Conservation (phyloP, 345 rosid genomes). For the Murraya paniculata region DNA sequence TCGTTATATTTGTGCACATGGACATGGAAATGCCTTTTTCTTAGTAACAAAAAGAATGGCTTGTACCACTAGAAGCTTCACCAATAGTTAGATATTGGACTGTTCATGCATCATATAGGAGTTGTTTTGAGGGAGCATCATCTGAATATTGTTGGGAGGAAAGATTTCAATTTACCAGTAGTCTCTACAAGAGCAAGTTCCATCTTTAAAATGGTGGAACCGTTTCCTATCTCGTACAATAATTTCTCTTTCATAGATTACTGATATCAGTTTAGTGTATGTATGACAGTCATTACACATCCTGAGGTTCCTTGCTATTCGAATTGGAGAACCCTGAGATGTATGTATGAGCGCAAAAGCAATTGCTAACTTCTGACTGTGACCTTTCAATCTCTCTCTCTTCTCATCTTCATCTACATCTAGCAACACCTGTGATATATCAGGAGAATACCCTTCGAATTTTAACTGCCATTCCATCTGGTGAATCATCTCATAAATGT, state of each 20-base stretch:
- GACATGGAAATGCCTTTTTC: neutral
- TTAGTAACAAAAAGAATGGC: neutral
- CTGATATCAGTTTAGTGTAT: slow-evolving; percentile 62
- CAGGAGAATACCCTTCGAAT: slow-evolving; percentile 71
- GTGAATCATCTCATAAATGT: slow-evolving; percentile 57
- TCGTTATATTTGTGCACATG: neutral
- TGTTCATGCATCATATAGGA: neutral
- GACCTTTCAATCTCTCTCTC: slow-evolving; percentile 61
- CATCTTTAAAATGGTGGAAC: slow-evolving; percentile 80
- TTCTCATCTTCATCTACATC: slow-evolving; percentile 70
- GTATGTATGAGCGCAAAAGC: slow-evolving; percentile 62
- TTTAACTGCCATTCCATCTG: slow-evolving; percentile 91
- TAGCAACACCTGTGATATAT: slow-evolving; percentile 50
- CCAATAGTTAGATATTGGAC: neutral
- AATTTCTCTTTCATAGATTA: slow-evolving; percentile 61
- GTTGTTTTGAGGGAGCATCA: neutral
- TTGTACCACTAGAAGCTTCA: neutral
- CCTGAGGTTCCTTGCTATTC: slow-evolving; percentile 65
- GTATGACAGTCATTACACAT: slow-evolving; percentile 86
- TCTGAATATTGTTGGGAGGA: neutral
- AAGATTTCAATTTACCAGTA: slow-evolving; percentile 49
- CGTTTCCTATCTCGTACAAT: slow-evolving; percentile 57
- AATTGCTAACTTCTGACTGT: slow-evolving; percentile 72
- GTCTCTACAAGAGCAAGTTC: slow-evolving; percentile 75
- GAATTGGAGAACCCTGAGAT: slow-evolving; percentile 56